These are phyloP conservation scores for Moesziomyces globuligerus DNA, from an alignment of 1,284 basidiomycete species.

Conservation along the genomic window DNA sequence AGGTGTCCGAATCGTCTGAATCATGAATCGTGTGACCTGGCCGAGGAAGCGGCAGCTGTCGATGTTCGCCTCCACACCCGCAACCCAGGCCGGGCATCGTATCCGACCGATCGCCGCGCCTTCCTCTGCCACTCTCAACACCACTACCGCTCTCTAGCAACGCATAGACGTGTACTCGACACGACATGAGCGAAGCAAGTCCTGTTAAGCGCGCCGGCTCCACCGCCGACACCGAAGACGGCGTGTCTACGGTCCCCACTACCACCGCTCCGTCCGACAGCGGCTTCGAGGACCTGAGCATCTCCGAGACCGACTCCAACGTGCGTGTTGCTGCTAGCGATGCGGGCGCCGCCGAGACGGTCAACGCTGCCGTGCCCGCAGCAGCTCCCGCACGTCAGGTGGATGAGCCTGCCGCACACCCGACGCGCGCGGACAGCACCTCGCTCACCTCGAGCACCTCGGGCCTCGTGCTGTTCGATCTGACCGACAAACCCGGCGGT, in stretches of 20 bases:
- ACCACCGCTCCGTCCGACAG: conserved; percentile 38
- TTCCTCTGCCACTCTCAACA: not conserved
- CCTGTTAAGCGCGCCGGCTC: conserved; percentile 33
- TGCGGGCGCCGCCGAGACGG: not conserved
- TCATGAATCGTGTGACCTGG: no score
- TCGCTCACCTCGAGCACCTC: conserved; percentile 29
- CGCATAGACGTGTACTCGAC: no score
- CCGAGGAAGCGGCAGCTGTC: no score
- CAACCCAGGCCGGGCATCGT: no score
- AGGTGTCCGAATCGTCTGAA: no score
- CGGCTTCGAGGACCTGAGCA: conserved; percentile 29
- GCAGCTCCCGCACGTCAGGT: conserved; percentile 25
- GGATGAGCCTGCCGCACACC: conserved; percentile 5
- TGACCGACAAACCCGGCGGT: conserved; percentile 41
- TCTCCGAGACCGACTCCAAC: conserved; percentile 43
- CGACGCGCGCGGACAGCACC: conserved; percentile 21
- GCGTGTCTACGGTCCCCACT: conserved; percentile 27
- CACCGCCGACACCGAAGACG: conserved; percentile 38
- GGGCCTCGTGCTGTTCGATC: conserved; percentile 55
- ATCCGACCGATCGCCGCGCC: no score
- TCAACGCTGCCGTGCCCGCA: conserved; percentile 18
- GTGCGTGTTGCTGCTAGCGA: conserved; percentile 18
- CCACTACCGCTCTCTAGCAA: no score
- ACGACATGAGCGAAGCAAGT: conserved; percentile 22
- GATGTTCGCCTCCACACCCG: no score